Base-by-base conservation (phyloP, 78 protist genomes). In the Trichosphaerium sp. region DNA sequence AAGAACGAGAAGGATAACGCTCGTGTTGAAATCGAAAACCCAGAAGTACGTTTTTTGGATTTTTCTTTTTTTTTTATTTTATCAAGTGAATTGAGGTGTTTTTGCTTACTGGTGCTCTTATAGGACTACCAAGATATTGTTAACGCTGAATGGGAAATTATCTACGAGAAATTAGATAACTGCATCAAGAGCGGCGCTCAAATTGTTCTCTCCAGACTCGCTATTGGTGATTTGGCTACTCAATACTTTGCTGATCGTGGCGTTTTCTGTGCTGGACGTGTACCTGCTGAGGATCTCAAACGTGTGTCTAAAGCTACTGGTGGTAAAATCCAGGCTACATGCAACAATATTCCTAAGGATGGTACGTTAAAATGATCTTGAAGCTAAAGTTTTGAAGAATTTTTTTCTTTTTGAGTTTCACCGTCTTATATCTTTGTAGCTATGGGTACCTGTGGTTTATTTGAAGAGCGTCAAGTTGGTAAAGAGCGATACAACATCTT, bases 171-270 rank as follows among this genome's bases (percentile, higher is more conserved):
- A 85, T 87, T 97, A 29, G 96, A 90, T 37, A 69, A 84, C 71
- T 93, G 94, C 55, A 87, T 75, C 61, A 75, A 54, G 15, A 40
- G 82, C 26, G 99, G 99, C 29, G 98, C 98, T 47, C 82, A 93
- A 49, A 88, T 93, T 14, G 94, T 98, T 10, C 90, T 98, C 32
- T 96, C 99, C 25, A 71, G 71, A 54, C 89, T 95, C 32, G 89
- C 99, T 40, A 96, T 98, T 59, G 99, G 99, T 32, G 99, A 98
- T 63, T 84, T 98, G 21, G 99, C 99, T 26, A 98, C 99, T 31
- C 99, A 98, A 80, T 98, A 82, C 83, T 98, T 98, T 66, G 99
- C 99, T 35, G 99, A 96, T 72, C 72, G 97, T 12, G 89, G 75
- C 55, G 59, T 98, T 35, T 98, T 98, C 83, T 97, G 99, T 71